Percentiles rank a stretch among this genome's conserved stretches.
Evolutionary conservation across 306 rosid species (phyloP).

Genomic region (Pterocarpus macrocarpus): DNA sequence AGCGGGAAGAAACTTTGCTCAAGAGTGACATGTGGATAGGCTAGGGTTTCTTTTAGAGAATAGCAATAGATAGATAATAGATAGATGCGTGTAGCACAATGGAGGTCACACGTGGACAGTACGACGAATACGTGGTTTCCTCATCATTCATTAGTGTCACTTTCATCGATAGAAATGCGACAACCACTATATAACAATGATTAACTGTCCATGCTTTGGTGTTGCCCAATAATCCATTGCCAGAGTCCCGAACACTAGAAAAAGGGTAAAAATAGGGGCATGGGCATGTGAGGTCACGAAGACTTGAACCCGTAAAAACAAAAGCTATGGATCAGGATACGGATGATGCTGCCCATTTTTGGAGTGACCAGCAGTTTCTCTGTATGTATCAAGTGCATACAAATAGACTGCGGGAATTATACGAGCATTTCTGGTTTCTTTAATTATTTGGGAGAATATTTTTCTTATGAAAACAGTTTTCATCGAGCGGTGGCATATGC

Average conservation of each 20-base stretch:
- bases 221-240: not conserved
- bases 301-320: not conserved
- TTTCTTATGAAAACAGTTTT: too few relatives aligned
- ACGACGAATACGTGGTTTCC: not conserved
- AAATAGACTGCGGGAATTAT: too few relatives aligned
- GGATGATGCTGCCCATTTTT: not conserved
- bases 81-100: not conserved
- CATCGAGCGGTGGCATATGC: too few relatives aligned
- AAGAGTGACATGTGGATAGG: too few relatives aligned
- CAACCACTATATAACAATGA: not conserved
- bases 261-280: not conserved
- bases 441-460: too few relatives aligned
- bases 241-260: not conserved
- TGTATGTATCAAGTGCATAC: too few relatives aligned
- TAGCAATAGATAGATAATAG: too few relatives aligned
- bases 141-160: not conserved
- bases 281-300: not conserved
- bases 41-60: too few relatives aligned
- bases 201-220: not conserved
- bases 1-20: too few relatives aligned
- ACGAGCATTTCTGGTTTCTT: not conserved
- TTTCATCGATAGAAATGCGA: not conserved
- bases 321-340: not conserved
- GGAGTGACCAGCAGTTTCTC: not conserved
- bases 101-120: not conserved